These are phyloP conservation scores for Linum trigynum DNA, from an alignment of 345 rosid genomes.

Conservation along the genomic window DNA sequence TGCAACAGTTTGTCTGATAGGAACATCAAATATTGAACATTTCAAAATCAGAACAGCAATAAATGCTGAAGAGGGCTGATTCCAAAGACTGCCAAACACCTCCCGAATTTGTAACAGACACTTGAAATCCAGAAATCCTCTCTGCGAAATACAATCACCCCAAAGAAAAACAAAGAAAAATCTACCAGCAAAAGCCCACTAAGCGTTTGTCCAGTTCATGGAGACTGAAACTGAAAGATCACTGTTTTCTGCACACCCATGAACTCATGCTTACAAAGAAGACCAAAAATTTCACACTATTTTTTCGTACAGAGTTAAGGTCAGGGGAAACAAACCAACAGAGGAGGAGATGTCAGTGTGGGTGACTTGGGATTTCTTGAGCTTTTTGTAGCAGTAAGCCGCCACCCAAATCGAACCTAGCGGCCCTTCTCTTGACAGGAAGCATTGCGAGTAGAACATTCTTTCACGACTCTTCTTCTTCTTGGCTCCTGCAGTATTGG, in stretches of 20 bases:
- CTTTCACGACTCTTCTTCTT: background rate
- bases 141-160: too few species aligned
- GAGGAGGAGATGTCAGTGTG: conserved; percentile 58
- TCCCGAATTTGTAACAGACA: too few species aligned
- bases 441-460: conserved; percentile 57
- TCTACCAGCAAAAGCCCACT: background rate
- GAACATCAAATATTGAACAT: background rate
- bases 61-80: background rate
- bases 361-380: conserved; percentile 59
- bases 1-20: conserved; percentile 67
- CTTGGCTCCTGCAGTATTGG: background rate
- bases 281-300: background rate
- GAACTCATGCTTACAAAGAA: background rate
- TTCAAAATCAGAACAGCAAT: background rate
- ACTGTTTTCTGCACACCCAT: background rate
- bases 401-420: conserved; percentile 72
- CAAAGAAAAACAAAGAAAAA: background rate
- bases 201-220: background rate
- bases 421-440: conserved; percentile 57
- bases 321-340: conserved; percentile 48
- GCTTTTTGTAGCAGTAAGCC: conserved; percentile 68
- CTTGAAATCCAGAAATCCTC: too few species aligned
- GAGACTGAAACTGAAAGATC: too few species aligned
- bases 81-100: background rate
- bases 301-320: background rate